Evolutionary conservation across 139 green algal genomes (phyloP).

Genomic region (Chlorokybus atmophyticus): DNA sequence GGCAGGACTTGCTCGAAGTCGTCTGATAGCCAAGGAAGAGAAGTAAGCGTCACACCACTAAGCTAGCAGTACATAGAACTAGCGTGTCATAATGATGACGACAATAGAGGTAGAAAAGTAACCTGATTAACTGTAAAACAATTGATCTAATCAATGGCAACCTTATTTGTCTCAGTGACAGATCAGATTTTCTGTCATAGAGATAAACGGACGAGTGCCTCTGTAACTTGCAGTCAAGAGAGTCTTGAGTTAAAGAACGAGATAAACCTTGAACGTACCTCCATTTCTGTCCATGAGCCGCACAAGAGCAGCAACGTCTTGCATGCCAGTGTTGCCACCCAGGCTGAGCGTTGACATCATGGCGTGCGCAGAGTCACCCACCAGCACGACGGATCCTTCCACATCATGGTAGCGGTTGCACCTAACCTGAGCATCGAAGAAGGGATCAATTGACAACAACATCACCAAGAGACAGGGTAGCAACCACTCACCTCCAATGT

Average conservation of each 20-base stretch:
- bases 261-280: not conserved
- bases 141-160: no score
- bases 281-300: slow-evolving; percentile 5
- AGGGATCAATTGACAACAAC: no score
- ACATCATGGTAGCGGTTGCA: slow-evolving; percentile 9
- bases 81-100: no score
- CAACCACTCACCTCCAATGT: no score
- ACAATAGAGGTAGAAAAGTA: no score
- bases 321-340: slow-evolving; percentile 31
- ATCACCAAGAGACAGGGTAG: no score
- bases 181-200: not conserved
- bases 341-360: slow-evolving; percentile 17
- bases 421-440: no score
- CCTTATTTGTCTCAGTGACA: not conserved
- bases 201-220: not conserved
- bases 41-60: no score
- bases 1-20: no score
- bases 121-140: no score
- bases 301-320: slow-evolving; percentile 16
- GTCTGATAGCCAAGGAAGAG: no score
- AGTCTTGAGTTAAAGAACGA: not conserved
- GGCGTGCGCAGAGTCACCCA: slow-evolving; percentile 30
- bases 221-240: not conserved
- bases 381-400: slow-evolving; percentile 4
- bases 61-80: no score